Evolutionary conservation across 2,329 filamentous ascomycete species (phyloP), one percentile per base, ranked within the genome.

Genomic region (Talaromyces verruculosus): DNA sequence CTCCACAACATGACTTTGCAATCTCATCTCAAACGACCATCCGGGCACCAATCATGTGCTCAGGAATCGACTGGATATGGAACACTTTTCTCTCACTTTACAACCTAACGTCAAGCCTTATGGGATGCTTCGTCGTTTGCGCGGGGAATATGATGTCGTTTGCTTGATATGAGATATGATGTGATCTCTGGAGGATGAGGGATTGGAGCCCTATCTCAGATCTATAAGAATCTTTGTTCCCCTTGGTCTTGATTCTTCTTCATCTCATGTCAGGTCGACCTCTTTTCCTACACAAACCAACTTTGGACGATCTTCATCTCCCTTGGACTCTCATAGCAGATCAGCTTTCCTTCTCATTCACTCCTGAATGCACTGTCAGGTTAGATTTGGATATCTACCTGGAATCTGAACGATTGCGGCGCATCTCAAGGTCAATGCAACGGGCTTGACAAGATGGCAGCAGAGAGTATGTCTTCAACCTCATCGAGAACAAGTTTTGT

Each of bases 11-110:
- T 17, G 11, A 15, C 33, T 57, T 15, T 15, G 5, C 5, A 25
- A n/a, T 13, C n/a, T 59, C 57, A 60, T 60, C 39, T 45, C 37
- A 60, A 60, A 60, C 22, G 22, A 8, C 39, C n/a, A 33, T 19
- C 37, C 57, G 37, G 57, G 57, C 35, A 33, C 57, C 57, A 60
- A 60, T 45, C 25, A 39, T 41, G 28, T 37, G 39, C 11, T 30
- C 7, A 47, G 13, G 17, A 35, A 13, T 10, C 11, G 5, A 37
- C 53, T 47, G 0, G 22, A 30, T 63, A 45, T 19, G 39, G 30
- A 22, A 47, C 39, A n/a, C 17, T 35, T 17, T 53, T 41, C 13
- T 30, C 37, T 47, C 39, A 47, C 61, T n/a, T 28, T 25, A 1
- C 35, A 8, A 43, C 49, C 28, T 47, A n/a, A 37, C 28, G 2